Evolutionary conservation across 768 basidiomycete genomes (phyloP).

Genomic region (Xerocomus spinulosus): DNA sequence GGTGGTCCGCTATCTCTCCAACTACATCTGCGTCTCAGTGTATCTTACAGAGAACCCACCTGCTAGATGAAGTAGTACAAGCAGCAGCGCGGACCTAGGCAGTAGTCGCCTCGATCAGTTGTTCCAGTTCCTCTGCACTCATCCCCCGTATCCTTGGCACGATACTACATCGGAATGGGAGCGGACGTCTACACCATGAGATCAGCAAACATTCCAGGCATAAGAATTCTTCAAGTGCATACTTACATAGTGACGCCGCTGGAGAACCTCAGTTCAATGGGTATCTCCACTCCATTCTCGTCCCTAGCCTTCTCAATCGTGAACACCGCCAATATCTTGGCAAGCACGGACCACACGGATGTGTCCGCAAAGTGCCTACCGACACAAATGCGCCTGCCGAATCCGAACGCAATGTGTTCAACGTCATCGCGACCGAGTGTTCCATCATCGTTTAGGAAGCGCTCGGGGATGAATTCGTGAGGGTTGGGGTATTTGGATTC

Average conservation of each 20-base stretch:
- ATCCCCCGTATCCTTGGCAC: constrained; percentile 7
- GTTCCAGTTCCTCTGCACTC: constrained; percentile 8
- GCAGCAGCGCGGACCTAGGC: background rate
- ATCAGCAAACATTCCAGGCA: background rate
- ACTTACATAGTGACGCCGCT: constrained; percentile 12
- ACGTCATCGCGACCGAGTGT: constrained; percentile 12
- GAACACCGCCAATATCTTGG: constrained; percentile 15
- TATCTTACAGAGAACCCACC: background rate
- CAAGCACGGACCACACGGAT: constrained; percentile 24
- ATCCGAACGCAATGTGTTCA: constrained; percentile 19
- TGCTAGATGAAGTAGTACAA: too few species aligned
- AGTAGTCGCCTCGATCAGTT: constrained; percentile 12
- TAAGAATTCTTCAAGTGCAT: background rate
- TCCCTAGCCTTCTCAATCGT: constrained; percentile 15
- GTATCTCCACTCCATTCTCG: constrained; percentile 17
- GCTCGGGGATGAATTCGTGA: constrained; percentile 37
- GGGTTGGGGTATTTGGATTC: constrained; percentile 35
- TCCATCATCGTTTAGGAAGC: constrained; percentile 32
- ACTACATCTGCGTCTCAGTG: too few species aligned
- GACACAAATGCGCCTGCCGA: constrained; percentile 29
- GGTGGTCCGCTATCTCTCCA: too few species aligned
- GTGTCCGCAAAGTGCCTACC: constrained; percentile 25
- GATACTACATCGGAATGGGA: constrained; percentile 16
- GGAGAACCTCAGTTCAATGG: constrained; percentile 11
- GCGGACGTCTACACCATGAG: constrained; percentile 6